Percentiles rank a stretch among this genome's conserved stretches.
These are phyloP conservation scores for Aspergillus asperescens DNA, from an alignment of 495 filamentous ascomycete species.

Conservation along the genomic window DNA sequence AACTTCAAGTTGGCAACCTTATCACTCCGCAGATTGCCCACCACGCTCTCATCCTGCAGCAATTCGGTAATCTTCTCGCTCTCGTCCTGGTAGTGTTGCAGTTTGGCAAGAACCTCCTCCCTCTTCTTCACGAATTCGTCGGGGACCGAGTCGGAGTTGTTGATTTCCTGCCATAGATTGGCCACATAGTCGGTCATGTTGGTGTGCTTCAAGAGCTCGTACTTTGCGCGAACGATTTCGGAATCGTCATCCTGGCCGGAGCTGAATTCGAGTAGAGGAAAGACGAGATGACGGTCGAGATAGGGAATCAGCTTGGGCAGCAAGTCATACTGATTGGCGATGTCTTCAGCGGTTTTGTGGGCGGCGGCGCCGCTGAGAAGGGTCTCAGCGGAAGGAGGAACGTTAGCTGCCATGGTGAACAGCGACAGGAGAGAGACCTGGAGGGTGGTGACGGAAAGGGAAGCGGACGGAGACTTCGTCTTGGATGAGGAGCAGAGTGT, in stretches of 20 bases:
- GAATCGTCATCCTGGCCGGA: slow-evolving; percentile 53
- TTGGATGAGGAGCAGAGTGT: slow-evolving; percentile 21
- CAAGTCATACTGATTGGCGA: slow-evolving; percentile 68
- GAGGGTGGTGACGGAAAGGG: slow-evolving; percentile 15
- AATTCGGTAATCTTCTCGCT: slow-evolving; percentile 79
- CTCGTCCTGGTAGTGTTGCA: slow-evolving; percentile 77
- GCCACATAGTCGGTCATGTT: slow-evolving; percentile 98
- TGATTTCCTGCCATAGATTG: slow-evolving; percentile 77
- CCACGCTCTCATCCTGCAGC: slow-evolving; percentile 78
- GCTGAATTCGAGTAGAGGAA: slow-evolving; percentile 87
- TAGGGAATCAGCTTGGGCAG: slow-evolving; percentile 83
- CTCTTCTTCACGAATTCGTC: slow-evolving; percentile 81
- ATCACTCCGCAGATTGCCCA: slow-evolving; percentile 82
- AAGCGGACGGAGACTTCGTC: slow-evolving; percentile 11
- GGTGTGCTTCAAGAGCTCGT: slow-evolving; percentile 85
- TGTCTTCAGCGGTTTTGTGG: slow-evolving; percentile 48
- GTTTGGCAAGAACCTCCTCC: slow-evolving; percentile 76
- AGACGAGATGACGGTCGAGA: slow-evolving; percentile 93
- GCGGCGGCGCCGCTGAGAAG: slow-evolving; percentile 51
- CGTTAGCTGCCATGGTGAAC: slow-evolving; percentile 62
- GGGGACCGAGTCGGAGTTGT: slow-evolving; percentile 70
- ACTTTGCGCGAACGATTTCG: slow-evolving; percentile 77
- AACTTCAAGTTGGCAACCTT: slow-evolving; percentile 96
- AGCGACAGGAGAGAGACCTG: slow-evolving; percentile 16
- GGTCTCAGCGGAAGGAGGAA: slow-evolving; percentile 47